Evolutionary conservation across 176 grass and related monocot species (phyloP).

Genomic region (Eragrostis curvula): DNA sequence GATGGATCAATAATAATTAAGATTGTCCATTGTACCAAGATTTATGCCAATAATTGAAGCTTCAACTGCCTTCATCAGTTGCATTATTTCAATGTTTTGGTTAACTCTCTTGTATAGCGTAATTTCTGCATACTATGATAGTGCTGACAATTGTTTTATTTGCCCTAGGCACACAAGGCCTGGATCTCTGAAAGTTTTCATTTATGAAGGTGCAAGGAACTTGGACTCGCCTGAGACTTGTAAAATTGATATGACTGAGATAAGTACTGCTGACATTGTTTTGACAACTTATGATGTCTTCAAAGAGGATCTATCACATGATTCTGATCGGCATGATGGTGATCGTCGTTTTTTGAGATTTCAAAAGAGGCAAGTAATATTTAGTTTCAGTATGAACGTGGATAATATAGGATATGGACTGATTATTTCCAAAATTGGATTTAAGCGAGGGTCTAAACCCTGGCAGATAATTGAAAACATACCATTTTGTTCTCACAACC

Average conservation of each 20-base stretch:
- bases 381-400: slow-evolving; percentile 20
- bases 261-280: slow-evolving; percentile 82
- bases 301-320: slow-evolving; percentile 99
- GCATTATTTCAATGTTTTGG: slow-evolving; percentile 5
- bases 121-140: slow-evolving; percentile 34
- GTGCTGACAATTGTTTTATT: slow-evolving; percentile 44
- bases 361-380: slow-evolving; percentile 91
- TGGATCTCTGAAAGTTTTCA: slow-evolving; percentile 85
- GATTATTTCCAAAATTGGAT: background rate
- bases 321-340: slow-evolving; percentile 88
- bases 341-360: slow-evolving; percentile 88
- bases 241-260: slow-evolving; percentile 64
- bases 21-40: background rate
- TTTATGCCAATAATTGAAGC: slow-evolving; percentile 28
- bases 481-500: background rate
- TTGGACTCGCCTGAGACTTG: slow-evolving; percentile 44
- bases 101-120: background rate
- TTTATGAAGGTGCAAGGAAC: slow-evolving; percentile 95
- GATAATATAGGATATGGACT: slow-evolving; percentile 3
- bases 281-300: slow-evolving; percentile 97
- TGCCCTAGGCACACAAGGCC: slow-evolving; percentile 78
- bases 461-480: background rate
- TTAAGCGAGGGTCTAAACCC: background rate
- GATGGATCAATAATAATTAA: slow-evolving; percentile 26
- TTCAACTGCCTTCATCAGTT: slow-evolving; percentile 30